Conservation (phyloP, 306 rosid genomes). For the Vigna trinervia region DNA sequence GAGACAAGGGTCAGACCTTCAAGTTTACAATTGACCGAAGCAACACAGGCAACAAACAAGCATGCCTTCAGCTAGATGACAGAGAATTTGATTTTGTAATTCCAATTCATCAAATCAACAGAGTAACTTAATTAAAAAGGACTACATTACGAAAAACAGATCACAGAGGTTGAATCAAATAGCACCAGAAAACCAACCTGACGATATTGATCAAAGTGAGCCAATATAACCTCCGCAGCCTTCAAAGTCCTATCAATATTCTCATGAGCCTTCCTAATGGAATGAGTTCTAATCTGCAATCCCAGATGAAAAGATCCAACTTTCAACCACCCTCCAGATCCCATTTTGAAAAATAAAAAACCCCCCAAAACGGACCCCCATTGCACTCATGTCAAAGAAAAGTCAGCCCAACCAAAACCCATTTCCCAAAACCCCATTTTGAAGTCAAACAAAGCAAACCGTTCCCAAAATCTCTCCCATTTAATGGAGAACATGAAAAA, state of each 20-base stretch:
- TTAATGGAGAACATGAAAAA: not conserved
- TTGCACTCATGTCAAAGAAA: slow-evolving; percentile 44
- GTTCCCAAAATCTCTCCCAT: not conserved
- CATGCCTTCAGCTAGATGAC: not conserved
- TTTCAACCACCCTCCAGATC: slow-evolving; percentile 50
- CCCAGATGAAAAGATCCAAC: slow-evolving; percentile 48
- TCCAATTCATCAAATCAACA: slow-evolving; percentile 1
- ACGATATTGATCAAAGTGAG: slow-evolving; percentile 86
- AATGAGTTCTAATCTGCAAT: slow-evolving; percentile 83
- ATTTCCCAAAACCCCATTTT: slow-evolving; percentile 35
- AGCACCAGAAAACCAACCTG: slow-evolving; percentile 64
- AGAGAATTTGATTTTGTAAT: not conserved
- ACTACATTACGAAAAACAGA: slow-evolving; percentile 31
- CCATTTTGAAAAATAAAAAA: slow-evolving; percentile 30
- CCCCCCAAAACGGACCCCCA: slow-evolving; percentile 16
- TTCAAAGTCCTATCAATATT: slow-evolving; percentile 91
- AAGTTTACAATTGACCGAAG: not conserved
- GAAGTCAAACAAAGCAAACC: not conserved
- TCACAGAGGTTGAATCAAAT: slow-evolving; percentile 25
- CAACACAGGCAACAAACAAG: not conserved
- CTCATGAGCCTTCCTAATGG: slow-evolving; percentile 95
- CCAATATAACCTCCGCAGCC: slow-evolving; percentile 84
- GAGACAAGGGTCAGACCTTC: not conserved
- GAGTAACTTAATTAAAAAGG: slow-evolving; percentile 4
- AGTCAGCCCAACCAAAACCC: slow-evolving; percentile 45